Evolutionary conservation across 2,329 filamentous ascomycete genomes (phyloP).

Genomic region (Moelleriella libera): DNA sequence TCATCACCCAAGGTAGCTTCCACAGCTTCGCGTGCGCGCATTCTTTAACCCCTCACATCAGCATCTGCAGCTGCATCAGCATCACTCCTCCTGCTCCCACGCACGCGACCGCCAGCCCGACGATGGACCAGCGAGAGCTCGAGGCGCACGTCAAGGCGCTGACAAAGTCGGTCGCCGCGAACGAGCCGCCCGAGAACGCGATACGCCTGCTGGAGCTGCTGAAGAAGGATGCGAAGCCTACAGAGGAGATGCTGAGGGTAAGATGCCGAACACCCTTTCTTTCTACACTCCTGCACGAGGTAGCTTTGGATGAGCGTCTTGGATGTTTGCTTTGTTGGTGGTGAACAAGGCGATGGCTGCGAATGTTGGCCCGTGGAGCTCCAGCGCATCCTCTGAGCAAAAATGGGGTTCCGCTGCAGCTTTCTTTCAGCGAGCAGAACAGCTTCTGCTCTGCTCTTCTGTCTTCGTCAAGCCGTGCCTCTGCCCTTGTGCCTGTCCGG

Average conservation of each 20-base stretch:
- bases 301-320: neutral
- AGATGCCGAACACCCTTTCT: slow-evolving; percentile 13
- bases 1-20: too few species aligned
- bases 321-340: neutral
- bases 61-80: too few species aligned
- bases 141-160: slow-evolving; percentile 64
- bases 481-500: too few species aligned
- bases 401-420: too few species aligned
- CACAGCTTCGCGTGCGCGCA: too few species aligned
- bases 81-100: neutral
- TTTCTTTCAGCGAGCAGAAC: too few species aligned
- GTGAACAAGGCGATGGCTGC: too few species aligned
- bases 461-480: too few species aligned
- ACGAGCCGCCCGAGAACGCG: slow-evolving; percentile 60
- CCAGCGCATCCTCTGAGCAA: too few species aligned
- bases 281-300: neutral
- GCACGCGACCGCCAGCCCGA: neutral
- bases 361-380: too few species aligned
- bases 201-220: slow-evolving; percentile 63
- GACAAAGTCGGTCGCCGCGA: slow-evolving; percentile 61
- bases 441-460: too few species aligned
- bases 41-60: too few species aligned
- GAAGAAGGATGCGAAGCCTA: slow-evolving; percentile 67
- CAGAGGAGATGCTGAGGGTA: slow-evolving; percentile 78
- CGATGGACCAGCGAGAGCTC: slow-evolving; percentile 73